These are phyloP conservation scores for Tolypocladium endophyticum DNA, from an alignment of 2,329 filamentous ascomycete species.

Conservation along the genomic window DNA sequence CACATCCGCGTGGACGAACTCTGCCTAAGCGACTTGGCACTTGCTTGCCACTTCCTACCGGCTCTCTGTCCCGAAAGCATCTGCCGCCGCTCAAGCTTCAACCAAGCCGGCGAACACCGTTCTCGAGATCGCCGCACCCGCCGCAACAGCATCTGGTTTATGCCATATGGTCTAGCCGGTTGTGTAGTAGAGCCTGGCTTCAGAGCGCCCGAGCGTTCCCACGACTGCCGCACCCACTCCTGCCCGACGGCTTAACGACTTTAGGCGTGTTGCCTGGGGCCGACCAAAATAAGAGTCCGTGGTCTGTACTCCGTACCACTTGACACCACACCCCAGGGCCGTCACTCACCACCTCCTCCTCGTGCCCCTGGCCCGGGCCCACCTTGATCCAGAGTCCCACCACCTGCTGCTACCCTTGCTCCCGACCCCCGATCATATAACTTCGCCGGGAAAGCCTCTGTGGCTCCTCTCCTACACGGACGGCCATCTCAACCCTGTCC, in stretches of 20 bases:
- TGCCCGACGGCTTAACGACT: not conserved
- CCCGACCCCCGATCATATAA: conserved; percentile 6
- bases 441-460: conserved; percentile 3
- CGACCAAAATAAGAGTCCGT: conserved; percentile 5
- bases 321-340: conserved; percentile 4
- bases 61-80: not conserved
- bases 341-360: not conserved
- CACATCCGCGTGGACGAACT: not conserved
- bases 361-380: conserved; percentile 6
- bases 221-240: conserved; percentile 3
- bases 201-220: conserved; percentile 9
- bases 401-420: conserved; percentile 4
- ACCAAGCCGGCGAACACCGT: not conserved
- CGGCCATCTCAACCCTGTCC: not conserved
- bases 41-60: not conserved
- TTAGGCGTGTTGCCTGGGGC: conserved; percentile 1
- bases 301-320: conserved; percentile 5
- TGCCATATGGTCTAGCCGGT: conserved; percentile 7
- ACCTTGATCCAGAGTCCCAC: conserved; percentile 4
- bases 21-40: not conserved
- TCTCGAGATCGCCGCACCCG: conserved; percentile 7
- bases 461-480: not conserved
- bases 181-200: conserved; percentile 9
- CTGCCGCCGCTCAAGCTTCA: not conserved
- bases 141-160: conserved; percentile 5